Base-by-base conservation (phyloP, 2,329 filamentous ascomycete species). In the Tolypocladium guangdongense region DNA sequence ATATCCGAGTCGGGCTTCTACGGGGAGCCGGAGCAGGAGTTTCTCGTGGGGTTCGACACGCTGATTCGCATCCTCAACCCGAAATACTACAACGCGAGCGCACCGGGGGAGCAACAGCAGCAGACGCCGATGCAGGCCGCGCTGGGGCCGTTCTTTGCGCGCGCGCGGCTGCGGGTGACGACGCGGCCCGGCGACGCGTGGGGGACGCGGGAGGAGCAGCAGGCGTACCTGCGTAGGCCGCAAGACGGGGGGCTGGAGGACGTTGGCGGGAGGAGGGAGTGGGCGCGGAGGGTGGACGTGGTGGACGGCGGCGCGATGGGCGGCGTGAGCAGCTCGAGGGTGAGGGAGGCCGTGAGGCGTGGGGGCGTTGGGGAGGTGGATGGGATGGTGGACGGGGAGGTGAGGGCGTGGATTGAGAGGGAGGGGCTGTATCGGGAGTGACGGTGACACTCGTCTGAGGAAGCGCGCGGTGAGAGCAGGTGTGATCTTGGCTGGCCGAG, bases 1-100 rank as follows among this genome's bases (percentile, higher is more conserved):
- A 82, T 91, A 32, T 70, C 74, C 0, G 62, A 66, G 10, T 66
- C 67, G 0, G 70, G 71, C 0, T 71, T 72, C 38, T 82, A 80
- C 58, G 52, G 63, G 7, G 49, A 8, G 11, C 63, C 66, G 8
- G 71, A 77, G 52, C 86, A 90, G 61, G 71, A 87, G 4, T 88
- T 88, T 62, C 77, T 91, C 2, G 79, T 82, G 2, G 88, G 88
- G 32, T 92, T 83, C 64, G 88, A 92, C 62, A 92, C 88, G 0
- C 70, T 91, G 7, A 81, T 86, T 18, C 79, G 88, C 22, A 81
- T 92, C 51, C 80, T 88, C 52, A 74, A 87, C 49, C 78, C 85
- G 0, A 88, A 86, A 64, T 92, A 92, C 68, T 89, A 90, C 63
- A n/a, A 33, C 6, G 52, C 3, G 2, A 11, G 8, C 10, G 2